These are phyloP conservation scores for Globisporangium nunn DNA, from an alignment of 352 stramenopile species.

Conservation along the genomic window DNA sequence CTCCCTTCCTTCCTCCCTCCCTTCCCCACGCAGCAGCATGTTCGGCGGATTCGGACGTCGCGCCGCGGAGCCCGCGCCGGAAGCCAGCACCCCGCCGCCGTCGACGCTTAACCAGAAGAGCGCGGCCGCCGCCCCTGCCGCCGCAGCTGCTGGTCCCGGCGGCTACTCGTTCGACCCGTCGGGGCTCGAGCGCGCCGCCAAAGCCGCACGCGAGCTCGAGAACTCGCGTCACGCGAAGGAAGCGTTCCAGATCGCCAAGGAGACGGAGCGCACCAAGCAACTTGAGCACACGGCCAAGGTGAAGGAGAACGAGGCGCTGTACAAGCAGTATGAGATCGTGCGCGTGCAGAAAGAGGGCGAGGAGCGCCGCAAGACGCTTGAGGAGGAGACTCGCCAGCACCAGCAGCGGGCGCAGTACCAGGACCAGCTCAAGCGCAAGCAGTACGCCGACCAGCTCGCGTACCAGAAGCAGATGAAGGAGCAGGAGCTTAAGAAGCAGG, in stretches of 20 bases:
- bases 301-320: constrained; percentile 87
- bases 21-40: constrained; percentile 6
- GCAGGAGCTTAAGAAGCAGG: constrained; percentile 97
- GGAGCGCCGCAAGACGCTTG: constrained; percentile 95
- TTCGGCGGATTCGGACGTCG: constrained; percentile 18
- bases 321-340: constrained; percentile 93
- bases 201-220: constrained; percentile 96
- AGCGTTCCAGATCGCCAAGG: constrained; percentile 94
- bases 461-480: constrained; percentile 95
- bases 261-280: constrained; percentile 94
- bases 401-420: constrained; percentile 95
- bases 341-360: constrained; percentile 95
- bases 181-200: constrained; percentile 94
- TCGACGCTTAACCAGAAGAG: constrained; percentile 21
- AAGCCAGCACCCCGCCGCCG: constrained; percentile 3
- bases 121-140: constrained; percentile 2
- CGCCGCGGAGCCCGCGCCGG: constrained; percentile 9
- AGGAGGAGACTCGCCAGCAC: constrained; percentile 96
- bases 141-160: constrained; percentile 15
- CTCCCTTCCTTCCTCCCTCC: background rate
- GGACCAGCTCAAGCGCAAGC: constrained; percentile 98
- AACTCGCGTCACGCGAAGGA: constrained; percentile 89
- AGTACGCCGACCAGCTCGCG: constrained; percentile 95
- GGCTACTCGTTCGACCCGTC: constrained; percentile 94
- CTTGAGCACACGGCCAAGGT: constrained; percentile 89